These are phyloP conservation scores for Cystobasidium onofrii DNA, from an alignment of 768 basidiomycete species.

Conservation along the genomic window DNA sequence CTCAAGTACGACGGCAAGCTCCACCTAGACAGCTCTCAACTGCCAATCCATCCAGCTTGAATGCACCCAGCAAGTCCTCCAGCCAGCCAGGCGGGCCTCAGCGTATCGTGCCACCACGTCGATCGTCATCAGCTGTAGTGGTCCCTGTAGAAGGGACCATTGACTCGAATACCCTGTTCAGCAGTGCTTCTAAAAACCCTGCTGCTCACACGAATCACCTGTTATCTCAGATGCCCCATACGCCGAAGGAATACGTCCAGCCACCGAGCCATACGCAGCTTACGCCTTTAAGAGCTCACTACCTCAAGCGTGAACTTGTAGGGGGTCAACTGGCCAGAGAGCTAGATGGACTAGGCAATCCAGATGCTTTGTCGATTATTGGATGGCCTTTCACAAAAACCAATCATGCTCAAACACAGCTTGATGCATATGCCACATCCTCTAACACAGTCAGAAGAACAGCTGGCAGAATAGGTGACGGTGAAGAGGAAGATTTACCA, in stretches of 20 bases:
- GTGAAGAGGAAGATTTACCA: conserved; percentile 60
- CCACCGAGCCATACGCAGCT: conserved; percentile 46
- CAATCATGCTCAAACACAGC: not conserved
- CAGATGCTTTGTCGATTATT: conserved; percentile 64
- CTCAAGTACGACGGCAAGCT: not conserved
- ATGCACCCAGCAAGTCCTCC: not conserved
- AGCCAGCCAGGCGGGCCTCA: not conserved
- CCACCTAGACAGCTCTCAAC: not conserved
- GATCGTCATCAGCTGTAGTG: not conserved
- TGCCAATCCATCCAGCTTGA: not conserved
- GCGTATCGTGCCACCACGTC: not conserved
- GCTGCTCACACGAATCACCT: not conserved
- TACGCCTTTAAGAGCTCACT: conserved; percentile 86
- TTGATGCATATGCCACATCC: conserved; percentile 47
- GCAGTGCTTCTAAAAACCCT: not conserved
- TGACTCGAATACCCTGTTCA: not conserved
- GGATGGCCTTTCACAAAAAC: conserved; percentile 64
- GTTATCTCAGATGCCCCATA: not conserved
- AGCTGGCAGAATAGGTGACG: conserved; percentile 32
- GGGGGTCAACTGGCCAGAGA: conserved; percentile 77
- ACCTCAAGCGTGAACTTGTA: conserved; percentile 92
- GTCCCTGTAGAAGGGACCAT: not conserved
- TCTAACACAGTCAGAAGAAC: conserved; percentile 5
- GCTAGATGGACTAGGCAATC: conserved; percentile 56
- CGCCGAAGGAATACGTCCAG: conserved; percentile 15